phyloP scores from a whole-genome alignment of 345 rosid genomes.

The Euphorbia peplus region DNA sequence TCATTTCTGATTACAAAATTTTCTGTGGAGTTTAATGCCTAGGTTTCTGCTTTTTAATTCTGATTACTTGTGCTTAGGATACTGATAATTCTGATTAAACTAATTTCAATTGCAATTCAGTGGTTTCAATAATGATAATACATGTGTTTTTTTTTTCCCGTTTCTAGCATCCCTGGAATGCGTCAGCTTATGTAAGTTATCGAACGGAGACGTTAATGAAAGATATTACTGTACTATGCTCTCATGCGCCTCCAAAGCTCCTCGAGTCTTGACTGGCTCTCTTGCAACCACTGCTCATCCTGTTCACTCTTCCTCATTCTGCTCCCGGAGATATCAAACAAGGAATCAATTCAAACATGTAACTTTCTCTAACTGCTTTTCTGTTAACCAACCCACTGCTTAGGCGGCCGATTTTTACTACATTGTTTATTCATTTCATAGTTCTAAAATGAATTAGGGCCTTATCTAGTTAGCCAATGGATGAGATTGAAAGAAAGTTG shows the following conservation, averaged over 20 bases:
- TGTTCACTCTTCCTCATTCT: constrained; percentile 41
- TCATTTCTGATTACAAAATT: neutral
- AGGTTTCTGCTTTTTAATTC: neutral
- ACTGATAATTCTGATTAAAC: neutral
- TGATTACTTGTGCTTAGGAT: constrained; percentile 14
- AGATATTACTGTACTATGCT: constrained; percentile 71
- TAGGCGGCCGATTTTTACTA: no score
- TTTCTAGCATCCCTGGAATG: constrained; percentile 78
- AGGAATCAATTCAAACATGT: constrained; percentile 45
- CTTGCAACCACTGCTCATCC: constrained; percentile 79
- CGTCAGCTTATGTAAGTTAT: constrained; percentile 67
- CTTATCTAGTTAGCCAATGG: neutral
- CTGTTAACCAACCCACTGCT: neutral
- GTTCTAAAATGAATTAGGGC: neutral
- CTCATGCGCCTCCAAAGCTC: constrained; percentile 90
- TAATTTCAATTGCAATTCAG: neutral
- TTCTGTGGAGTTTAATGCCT: neutral
- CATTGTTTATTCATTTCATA: constrained; percentile 3
- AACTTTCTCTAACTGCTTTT: constrained; percentile 27
- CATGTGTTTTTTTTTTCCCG: neutral
- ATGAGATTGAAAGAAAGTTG: constrained; percentile 10
- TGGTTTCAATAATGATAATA: neutral
- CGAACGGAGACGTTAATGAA: constrained; percentile 65
- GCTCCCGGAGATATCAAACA: constrained; percentile 39
- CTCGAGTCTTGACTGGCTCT: constrained; percentile 81